Evolutionary conservation across 306 rosid genomes (phyloP), one percentile per base, ranked within the genome.

Genomic region (Senna tora): DNA sequence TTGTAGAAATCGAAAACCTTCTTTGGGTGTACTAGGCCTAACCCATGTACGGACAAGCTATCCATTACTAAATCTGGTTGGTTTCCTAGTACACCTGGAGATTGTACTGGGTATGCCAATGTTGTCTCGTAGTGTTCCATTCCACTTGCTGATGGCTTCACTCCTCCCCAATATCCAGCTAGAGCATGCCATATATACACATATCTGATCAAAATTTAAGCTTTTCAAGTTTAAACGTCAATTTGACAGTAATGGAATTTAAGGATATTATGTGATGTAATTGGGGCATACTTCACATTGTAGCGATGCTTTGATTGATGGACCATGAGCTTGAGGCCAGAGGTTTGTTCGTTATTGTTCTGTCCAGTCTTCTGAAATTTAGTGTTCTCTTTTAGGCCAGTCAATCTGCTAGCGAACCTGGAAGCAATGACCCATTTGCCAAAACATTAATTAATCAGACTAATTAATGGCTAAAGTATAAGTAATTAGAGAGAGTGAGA

Each of bases 131-230:
- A 89, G 81, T 87, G 92, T 74, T 93, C 98, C 97, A 93, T 89
- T 60, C 96, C 98, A 16, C 66, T 47, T 59, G 93, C 93, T 49
- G 89, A 85, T 43, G 97, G 98, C 64, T 90, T 89, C 74, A 93
- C 98, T 71, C 98, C 98, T 50, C 97, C 98, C 98, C 98, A 93
- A 65, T 93, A 93, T 20, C 98, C 98, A 57, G 91, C 94, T 45
- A 93, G 68, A 30, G 98, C 98, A 86, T 93, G 98, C 98, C 98
- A 93, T 20, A 86, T 97, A 72, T 87, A 93, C 30, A 90, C 88
- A 78, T 71, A 81, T 56, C 98, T 93, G 90, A 16, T 17, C 0
- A 20, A n/a, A n/a, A n/a, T n/a, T n/a, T n/a, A n/a, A n/a, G n/a
- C n/a, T n/a, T n/a, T n/a, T n/a, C n/a, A n/a, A n/a, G n/a, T n/a